These are phyloP conservation scores for Phytophthora melonis DNA, from an alignment of 352 stramenopile species.

Conservation along the genomic window DNA sequence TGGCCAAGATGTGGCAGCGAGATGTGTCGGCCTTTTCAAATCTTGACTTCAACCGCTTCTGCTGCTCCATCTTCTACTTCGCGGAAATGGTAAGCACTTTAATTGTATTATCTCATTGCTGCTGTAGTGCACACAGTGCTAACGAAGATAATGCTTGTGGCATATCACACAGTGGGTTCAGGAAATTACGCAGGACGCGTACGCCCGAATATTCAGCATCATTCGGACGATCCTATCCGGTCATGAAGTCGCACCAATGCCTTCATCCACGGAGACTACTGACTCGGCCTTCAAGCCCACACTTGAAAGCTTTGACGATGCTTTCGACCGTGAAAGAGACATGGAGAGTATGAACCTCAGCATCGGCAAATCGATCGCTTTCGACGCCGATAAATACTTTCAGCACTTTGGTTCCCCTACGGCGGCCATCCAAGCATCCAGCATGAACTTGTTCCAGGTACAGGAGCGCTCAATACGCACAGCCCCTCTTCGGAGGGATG, in stretches of 20 bases:
- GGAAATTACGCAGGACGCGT: constrained; percentile 34
- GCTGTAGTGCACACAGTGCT: neutral
- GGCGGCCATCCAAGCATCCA: constrained; percentile 13
- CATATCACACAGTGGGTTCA: constrained; percentile 21
- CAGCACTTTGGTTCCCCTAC: constrained; percentile 30
- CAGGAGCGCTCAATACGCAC: constrained; percentile 1
- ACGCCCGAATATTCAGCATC: constrained; percentile 35
- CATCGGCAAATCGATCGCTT: constrained; percentile 45
- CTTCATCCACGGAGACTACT: neutral
- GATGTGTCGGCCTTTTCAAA: constrained; percentile 43
- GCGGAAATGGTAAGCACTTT: constrained; percentile 55
- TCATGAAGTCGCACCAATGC: constrained; percentile 6
- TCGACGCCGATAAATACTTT: constrained; percentile 42
- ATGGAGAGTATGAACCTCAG: constrained; percentile 36
- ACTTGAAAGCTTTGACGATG: constrained; percentile 32
- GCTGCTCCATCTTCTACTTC: constrained; percentile 69
- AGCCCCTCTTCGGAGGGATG: neutral
- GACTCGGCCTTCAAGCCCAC: constrained; percentile 28
- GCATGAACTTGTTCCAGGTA: constrained; percentile 7
- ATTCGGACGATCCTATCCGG: constrained; percentile 30
- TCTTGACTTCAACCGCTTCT: constrained; percentile 65
- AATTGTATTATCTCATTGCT: neutral
- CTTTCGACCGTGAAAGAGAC: constrained; percentile 35
- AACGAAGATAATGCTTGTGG: neutral
- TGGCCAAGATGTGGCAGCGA: constrained; percentile 60